Base-by-base conservation (phyloP, 257 asterid genomes). In the Osmanthus fragrans region DNA sequence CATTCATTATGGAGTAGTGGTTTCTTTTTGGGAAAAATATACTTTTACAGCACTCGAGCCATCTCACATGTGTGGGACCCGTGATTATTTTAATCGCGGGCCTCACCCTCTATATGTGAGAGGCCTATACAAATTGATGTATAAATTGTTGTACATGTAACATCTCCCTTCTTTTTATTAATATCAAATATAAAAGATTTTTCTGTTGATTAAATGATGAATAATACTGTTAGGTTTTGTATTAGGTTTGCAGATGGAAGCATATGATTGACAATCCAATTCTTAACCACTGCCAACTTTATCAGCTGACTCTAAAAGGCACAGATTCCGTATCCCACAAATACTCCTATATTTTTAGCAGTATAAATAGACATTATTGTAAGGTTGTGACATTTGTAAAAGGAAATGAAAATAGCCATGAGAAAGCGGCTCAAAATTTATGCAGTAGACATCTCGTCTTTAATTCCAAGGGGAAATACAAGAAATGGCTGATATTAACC, bases 201-300 rank as follows among this genome's bases (percentile, higher is more conserved):
- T 10, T 40, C 40, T 40, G 15, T 40, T 11, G 47, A 40, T 40
- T 40, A 40, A 40, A 11, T 40, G 47, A 40, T 11, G 47, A 40
- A 40, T 40, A 40, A 40, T 40, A 9, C 15, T 40, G 47, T 1
- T 40, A 40, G 47, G 9, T 40, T 39, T 40, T 40, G 47, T 19
- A 25, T 25, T 69, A 40, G 13, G 11, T 70, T 69, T 8, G 58
- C 65, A 51, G 70, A 78, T 79, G 83, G 83, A 63, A 18, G 51
- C 72, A 73, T 37, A 19, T 39, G 18, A 74, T 11, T 56, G 83
- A 71, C 12, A 18, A 12, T 23, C 21, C 51, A 74, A 4, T 34
- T 25, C 73, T 42, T 45, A 15, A 73, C 29, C 29, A 72, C 29
- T 60, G 69, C 18, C 69, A 63, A 25, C 69, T 25, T 23, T 63